Evolutionary conservation across 345 rosid genomes (phyloP).

Genomic region (Laguncularia racemosa): DNA sequence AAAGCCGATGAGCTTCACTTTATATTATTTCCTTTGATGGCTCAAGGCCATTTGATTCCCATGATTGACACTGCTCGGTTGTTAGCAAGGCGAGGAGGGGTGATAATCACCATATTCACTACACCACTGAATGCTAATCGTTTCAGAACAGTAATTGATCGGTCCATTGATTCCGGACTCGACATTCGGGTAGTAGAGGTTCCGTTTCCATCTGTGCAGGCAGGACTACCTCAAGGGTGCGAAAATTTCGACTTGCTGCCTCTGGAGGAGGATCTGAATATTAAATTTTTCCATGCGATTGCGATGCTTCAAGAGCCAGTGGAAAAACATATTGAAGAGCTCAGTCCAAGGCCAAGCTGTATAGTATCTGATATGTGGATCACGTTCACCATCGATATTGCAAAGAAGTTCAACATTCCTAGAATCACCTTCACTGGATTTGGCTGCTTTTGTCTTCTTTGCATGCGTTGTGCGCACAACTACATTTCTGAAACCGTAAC

Average conservation of each 20-base stretch:
- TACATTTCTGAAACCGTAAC: conserved; percentile 10
- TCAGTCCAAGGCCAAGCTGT: conserved; percentile 1
- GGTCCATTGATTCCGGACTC: conserved; percentile 18
- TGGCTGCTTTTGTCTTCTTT: conserved; percentile 37
- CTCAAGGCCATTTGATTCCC: conserved; percentile 47
- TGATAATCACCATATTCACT: conserved; percentile 25
- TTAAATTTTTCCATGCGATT: conserved; percentile 19
- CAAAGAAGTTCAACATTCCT: conserved; percentile 35
- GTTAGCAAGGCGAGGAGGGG: conserved; percentile 25
- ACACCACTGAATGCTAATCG: conserved; percentile 27
- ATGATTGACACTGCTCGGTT: conserved; percentile 36
- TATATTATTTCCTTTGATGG: conserved; percentile 35
- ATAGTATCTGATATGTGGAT: conserved; percentile 29
- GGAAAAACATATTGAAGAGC: conserved; percentile 13
- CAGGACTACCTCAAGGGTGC: conserved; percentile 32
- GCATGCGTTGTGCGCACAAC: conserved; percentile 13
- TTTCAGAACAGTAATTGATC: conserved; percentile 10
- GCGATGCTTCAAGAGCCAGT: conserved; percentile 22
- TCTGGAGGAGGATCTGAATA: conserved; percentile 12
- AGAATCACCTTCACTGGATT: conserved; percentile 49
- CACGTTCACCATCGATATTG: conserved; percentile 27
- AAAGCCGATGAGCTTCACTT: conserved; percentile 19
- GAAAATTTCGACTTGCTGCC: conserved; percentile 40
- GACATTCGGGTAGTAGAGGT: conserved; percentile 21
- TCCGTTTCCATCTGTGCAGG: conserved; percentile 21